Percentiles rank a stretch among this genome's conserved stretches.
Evolutionary conservation across 2,329 filamentous ascomycete genomes (phyloP).

Genomic region (Pestalotiopsis sp.): DNA sequence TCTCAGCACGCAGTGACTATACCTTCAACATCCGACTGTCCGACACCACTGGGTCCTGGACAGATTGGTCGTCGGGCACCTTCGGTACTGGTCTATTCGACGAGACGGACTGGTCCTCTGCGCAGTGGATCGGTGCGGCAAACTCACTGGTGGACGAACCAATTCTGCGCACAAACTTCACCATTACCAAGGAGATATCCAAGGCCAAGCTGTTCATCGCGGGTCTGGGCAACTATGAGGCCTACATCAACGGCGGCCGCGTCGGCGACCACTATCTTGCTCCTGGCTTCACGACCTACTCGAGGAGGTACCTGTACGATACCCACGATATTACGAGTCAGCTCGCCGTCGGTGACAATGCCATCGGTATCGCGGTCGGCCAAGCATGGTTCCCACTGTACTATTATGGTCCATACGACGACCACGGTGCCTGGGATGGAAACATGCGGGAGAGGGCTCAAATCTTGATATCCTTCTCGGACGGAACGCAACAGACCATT

Average conservation of each 20-base stretch:
- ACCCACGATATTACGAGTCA: conserved; percentile 52
- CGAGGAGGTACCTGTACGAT: conserved; percentile 52
- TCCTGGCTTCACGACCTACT: conserved; percentile 56
- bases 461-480: conserved; percentile 25
- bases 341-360: conserved; percentile 39
- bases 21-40: neutral
- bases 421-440: conserved; percentile 37
- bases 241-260: conserved; percentile 46
- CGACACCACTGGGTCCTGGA: neutral
- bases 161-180: neutral
- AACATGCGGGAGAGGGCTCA: conserved; percentile 29
- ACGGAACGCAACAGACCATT: conserved; percentile 23
- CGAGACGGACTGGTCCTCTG: neutral
- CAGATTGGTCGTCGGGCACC: neutral
- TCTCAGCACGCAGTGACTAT: neutral
- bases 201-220: conserved; percentile 44
- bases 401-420: neutral
- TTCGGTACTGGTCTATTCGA: neutral
- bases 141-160: neutral
- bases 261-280: conserved; percentile 45
- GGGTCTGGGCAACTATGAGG: conserved; percentile 46
- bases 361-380: conserved; percentile 47
- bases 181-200: neutral
- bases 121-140: neutral
- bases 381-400: conserved; percentile 51